Percentiles rank a stretch among this genome's conserved stretches.
Conservation (phyloP, 768 basidiomycete species). For the Lactifluus piperatus region DNA sequence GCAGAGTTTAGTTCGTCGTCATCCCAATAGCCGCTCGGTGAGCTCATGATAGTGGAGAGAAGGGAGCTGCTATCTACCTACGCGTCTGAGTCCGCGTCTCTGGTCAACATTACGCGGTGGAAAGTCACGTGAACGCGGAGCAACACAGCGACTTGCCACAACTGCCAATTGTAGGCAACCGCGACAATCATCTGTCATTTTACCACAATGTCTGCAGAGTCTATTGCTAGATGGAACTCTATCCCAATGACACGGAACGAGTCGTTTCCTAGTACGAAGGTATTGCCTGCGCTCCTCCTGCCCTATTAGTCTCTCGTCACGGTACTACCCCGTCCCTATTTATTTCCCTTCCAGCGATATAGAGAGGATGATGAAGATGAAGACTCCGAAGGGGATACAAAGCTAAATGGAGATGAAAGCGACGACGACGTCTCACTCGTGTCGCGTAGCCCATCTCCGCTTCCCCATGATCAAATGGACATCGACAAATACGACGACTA, state of each 20-base stretch:
- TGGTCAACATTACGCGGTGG: background rate
- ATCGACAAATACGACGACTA: conserved; percentile 61
- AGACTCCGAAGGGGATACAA: background rate
- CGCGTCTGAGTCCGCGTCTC: no score
- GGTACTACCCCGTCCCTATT: conserved; percentile 29
- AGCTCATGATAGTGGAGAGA: conserved; percentile 45
- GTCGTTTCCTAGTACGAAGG: conserved; percentile 11
- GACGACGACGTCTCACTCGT: conserved; percentile 66
- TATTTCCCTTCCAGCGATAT: conserved; percentile 52
- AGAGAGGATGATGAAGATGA: conserved; percentile 31
- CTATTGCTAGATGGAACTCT: conserved; percentile 65
- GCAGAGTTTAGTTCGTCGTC: conserved; percentile 48
- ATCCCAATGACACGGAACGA: conserved; percentile 42
- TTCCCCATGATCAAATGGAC: conserved; percentile 40
- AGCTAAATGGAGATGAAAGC: conserved; percentile 36
- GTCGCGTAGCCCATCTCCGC: conserved; percentile 73
- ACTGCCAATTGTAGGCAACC: background rate
- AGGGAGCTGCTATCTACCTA: background rate
- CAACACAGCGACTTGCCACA: no score
- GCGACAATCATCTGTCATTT: background rate
- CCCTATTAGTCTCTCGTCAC: conserved; percentile 20
- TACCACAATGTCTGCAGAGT: conserved; percentile 49
- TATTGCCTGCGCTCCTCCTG: conserved; percentile 42
- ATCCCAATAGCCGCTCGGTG: conserved; percentile 60
- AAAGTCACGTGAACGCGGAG: conserved; percentile 12